These are phyloP conservation scores for Microthlaspi erraticum DNA, from an alignment of 345 rosid species.

Conservation along the genomic window DNA sequence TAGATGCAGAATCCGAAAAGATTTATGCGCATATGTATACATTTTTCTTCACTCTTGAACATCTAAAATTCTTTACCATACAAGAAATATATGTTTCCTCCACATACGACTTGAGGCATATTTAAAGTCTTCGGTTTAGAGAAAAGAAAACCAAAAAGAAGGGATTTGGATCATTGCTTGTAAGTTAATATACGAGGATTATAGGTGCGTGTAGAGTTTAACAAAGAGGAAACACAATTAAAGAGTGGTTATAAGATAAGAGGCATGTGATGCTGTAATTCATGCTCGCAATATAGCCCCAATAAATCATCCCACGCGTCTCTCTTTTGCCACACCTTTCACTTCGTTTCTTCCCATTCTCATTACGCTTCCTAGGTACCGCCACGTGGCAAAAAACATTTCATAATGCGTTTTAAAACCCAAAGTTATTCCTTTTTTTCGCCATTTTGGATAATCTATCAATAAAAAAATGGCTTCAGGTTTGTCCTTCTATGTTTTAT, in stretches of 20 bases:
- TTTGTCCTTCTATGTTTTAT: conserved; percentile 21
- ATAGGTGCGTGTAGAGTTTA: conserved; percentile 16
- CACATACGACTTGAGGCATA: not conserved
- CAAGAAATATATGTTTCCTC: not conserved
- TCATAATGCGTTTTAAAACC: conserved; percentile 20
- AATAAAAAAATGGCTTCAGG: conserved; percentile 3
- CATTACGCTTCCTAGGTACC: not conserved
- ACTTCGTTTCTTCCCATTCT: conserved; percentile 23
- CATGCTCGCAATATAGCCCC: conserved; percentile 17
- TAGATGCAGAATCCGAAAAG: not conserved
- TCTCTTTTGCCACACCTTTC: conserved; percentile 35
- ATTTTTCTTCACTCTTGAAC: not conserved
- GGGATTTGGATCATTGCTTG: conserved; percentile 10
- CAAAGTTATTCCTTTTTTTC: conserved; percentile 4
- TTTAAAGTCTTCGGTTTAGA: not conserved
- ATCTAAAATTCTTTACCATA: not conserved
- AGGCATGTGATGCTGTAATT: conserved; percentile 36
- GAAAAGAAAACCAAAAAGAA: not conserved
- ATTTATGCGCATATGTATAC: not conserved
- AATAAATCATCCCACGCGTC: conserved; percentile 44
- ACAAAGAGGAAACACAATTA: conserved; percentile 27
- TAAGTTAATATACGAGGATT: conserved; percentile 13
- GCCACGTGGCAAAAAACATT: conserved; percentile 22
- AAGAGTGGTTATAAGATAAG: conserved; percentile 21
- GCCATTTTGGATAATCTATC: conserved; percentile 31